Conservation (phyloP, 2,329 filamentous ascomycete species). For the Stachybotrys chartarum region DNA sequence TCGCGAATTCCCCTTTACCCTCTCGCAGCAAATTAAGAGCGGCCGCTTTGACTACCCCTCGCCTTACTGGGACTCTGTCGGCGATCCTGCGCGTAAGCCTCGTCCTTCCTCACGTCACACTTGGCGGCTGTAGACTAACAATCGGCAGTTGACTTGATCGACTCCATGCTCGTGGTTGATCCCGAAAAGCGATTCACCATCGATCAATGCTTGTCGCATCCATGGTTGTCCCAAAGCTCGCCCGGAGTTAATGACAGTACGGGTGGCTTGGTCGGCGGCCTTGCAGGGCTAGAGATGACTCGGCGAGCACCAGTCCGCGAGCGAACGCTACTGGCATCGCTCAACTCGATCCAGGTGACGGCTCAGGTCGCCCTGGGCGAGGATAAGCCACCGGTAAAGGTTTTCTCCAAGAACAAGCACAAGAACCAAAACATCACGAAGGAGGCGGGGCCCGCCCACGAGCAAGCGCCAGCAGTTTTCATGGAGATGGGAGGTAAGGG, state of each 20-base stretch:
- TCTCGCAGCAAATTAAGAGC: constrained; percentile 74
- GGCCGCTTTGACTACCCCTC: constrained; percentile 92
- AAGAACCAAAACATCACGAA: constrained; percentile 30
- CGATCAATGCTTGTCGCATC: constrained; percentile 84
- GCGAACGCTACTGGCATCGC: constrained; percentile 73
- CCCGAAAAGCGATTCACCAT: constrained; percentile 77
- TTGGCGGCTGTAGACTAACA: background rate
- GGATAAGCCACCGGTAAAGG: constrained; percentile 57
- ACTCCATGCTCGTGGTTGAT: constrained; percentile 88
- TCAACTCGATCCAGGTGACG: constrained; percentile 63
- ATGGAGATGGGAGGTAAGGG: constrained; percentile 80
- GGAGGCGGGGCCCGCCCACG: constrained; percentile 61
- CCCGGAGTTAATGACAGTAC: constrained; percentile 75
- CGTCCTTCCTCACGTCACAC: background rate
- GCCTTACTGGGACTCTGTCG: constrained; percentile 70
- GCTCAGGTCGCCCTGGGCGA: constrained; percentile 47
- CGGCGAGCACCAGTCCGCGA: constrained; percentile 74
- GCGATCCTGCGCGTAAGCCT: constrained; percentile 59
- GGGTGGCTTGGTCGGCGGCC: constrained; percentile 81
- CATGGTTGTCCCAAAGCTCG: constrained; percentile 67
- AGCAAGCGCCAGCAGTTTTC: constrained; percentile 68
- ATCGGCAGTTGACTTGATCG: constrained; percentile 71
- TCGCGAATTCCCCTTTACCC: constrained; percentile 66
- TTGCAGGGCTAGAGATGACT: constrained; percentile 75
- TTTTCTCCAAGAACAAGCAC: constrained; percentile 64